Conservation (phyloP, 139 green algal species). For the Ostreobium quekettii region DNA sequence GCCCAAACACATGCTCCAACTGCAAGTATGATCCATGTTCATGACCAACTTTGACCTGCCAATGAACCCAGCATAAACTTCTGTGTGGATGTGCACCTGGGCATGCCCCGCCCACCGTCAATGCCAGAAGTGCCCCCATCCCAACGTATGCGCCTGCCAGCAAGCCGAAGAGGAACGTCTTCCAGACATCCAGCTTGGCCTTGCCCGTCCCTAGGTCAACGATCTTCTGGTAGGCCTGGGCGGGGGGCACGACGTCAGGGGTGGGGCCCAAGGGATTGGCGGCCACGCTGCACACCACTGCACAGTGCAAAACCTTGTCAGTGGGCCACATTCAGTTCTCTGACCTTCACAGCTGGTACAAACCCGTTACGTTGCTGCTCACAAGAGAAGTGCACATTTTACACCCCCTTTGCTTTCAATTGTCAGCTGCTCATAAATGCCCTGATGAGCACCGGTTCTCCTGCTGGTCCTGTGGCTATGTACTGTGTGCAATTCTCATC, state of each 20-base stretch:
- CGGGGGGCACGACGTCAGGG: conserved; percentile 5
- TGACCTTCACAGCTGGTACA: too few relatives aligned
- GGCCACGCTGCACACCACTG: too few relatives aligned
- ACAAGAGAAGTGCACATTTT: too few relatives aligned
- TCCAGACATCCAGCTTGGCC: neutral
- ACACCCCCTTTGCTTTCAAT: too few relatives aligned
- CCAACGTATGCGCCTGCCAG: conserved; percentile 6
- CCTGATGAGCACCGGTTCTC: too few relatives aligned
- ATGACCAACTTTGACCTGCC: neutral
- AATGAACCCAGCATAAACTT: neutral
- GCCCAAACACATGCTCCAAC: neutral
- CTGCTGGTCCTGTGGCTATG: too few relatives aligned
- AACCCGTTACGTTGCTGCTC: too few relatives aligned
- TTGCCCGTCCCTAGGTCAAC: neutral
- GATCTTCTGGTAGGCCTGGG: neutral
- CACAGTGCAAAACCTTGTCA: too few relatives aligned
- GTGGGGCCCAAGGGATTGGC: too few relatives aligned
- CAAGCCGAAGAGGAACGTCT: neutral
- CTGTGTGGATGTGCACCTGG: neutral
- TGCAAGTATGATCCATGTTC: neutral
- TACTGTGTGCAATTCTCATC: too few relatives aligned
- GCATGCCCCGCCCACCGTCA: conserved; percentile 3
- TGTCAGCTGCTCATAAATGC: too few relatives aligned
- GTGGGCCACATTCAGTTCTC: too few relatives aligned
- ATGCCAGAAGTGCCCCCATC: conserved; percentile 5